phyloP scores from a whole-genome alignment of 306 rosid genomes.

The Cicer cuneatum region DNA sequence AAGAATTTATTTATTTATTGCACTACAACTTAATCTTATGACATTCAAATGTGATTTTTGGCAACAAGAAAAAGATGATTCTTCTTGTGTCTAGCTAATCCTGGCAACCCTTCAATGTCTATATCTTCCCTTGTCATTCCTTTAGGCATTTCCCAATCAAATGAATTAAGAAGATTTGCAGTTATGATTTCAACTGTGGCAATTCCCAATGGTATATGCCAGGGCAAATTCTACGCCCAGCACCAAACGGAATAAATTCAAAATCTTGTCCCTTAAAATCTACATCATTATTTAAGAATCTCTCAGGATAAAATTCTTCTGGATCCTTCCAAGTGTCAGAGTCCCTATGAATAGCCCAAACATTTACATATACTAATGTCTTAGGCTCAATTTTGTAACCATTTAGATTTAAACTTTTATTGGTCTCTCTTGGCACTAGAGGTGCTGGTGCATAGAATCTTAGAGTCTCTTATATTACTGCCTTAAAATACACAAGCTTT shows the following conservation, averaged over 20 bases:
- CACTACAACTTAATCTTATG: neutral
- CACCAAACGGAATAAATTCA: constrained; percentile 9
- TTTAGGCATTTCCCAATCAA: constrained; percentile 21
- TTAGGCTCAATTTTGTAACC: constrained; percentile 2
- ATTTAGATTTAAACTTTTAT: neutral
- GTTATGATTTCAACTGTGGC: neutral
- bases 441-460: constrained; percentile 17
- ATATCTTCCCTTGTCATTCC: neutral
- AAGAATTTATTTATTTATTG: too few relatives aligned
- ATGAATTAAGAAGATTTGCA: neutral
- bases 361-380: neutral
- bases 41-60: neutral
- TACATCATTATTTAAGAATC: neutral
- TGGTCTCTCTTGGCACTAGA: neutral
- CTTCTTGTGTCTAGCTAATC: constrained; percentile 20
- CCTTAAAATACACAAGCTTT: constrained; percentile 14
- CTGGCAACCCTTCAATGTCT: neutral
- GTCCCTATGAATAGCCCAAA: constrained; percentile 18
- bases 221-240: constrained; percentile 11
- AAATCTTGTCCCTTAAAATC: constrained; percentile 7
- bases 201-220: constrained; percentile 12
- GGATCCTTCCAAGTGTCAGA: neutral
- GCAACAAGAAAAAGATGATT: constrained; percentile 20
- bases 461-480: constrained; percentile 5
- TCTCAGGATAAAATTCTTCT: neutral